Base-by-base conservation (phyloP, 768 basidiomycete genomes). In the Russula griseocarnosa region DNA sequence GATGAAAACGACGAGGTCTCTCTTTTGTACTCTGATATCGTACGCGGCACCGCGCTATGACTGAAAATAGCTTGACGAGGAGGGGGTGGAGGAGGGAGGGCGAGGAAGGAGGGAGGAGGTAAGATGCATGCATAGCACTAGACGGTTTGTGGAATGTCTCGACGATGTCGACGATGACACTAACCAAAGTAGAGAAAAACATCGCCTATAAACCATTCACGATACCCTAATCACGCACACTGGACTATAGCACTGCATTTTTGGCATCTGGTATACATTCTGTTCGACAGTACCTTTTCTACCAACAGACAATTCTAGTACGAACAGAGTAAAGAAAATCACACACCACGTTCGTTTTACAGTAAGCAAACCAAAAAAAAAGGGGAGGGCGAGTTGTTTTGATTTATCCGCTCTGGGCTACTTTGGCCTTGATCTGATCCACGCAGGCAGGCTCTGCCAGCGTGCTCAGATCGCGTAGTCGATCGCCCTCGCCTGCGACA, bases 391-490 rank as follows among this genome's bases (percentile, higher is more conserved):
- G n/a, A n/a, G n/a, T n/a, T n/a, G n/a, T n/a, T n/a, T 34, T 20
- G 1, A 13, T 10, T 40, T 50, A 55, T n/a, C 28, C 54, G 40
- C 61, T 61, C 34, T 49, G 26, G 36, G 85, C 84, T 53, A 94
- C 89, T 77, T 87, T 92, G 70, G 77, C 72, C 81, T 91, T 92
- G 77, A 95, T 94, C 50, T 81, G 74, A 53, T 97, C 94, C 24
- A 98, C 92, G 52, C 95, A 80, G 8, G 76, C 74, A 4, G 95
- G 95, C 67, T 98, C 94, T 3, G 93, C 95, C 53, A 96, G 81
- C 8, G 96, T 98, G 68, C 88, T 91, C 42, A 98, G 82, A 76
- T 98, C 96, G 55, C 96, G 96, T 47, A 98, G 85, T 74, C 96
- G 91, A 74, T 99, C 96, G 9, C 86, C 92, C 74, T 98, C 94